Percentiles rank a stretch among this genome's conserved stretches.
phyloP scores from a whole-genome alignment of 257 asterid genomes.

The Cynanchum wilfordii region DNA sequence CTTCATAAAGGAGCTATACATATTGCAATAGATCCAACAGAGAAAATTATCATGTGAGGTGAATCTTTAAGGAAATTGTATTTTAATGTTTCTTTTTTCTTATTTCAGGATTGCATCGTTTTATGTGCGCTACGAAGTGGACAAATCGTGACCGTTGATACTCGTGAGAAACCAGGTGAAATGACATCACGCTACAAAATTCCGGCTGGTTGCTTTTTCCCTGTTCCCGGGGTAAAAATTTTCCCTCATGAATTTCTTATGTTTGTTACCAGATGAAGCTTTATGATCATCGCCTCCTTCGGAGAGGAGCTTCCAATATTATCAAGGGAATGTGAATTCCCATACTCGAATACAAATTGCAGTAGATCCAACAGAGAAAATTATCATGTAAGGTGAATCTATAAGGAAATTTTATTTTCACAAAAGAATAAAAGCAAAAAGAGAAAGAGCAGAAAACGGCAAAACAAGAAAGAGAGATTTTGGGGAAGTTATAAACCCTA shows the following conservation, averaged over 20 bases:
- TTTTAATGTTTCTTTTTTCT: conserved; percentile 9
- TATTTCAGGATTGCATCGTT: conserved; percentile 53
- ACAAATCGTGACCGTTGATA: conserved; percentile 59
- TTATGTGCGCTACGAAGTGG: conserved; percentile 92
- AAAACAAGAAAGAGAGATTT: too few relatives aligned
- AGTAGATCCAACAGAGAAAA: conserved; percentile 77
- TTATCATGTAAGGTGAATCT: conserved; percentile 72
- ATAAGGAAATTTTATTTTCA: not conserved
- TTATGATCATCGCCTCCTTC: conserved; percentile 69
- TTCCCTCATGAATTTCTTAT: too few relatives aligned
- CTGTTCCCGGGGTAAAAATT: conserved; percentile 20
- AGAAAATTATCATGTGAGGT: too few relatives aligned
- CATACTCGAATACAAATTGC: conserved; percentile 78
- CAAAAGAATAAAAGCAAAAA: conserved; percentile 1
- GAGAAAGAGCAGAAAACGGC: too few relatives aligned
- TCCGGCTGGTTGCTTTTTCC: conserved; percentile 10
- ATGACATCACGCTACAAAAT: conserved; percentile 17
- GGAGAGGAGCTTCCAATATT: conserved; percentile 73
- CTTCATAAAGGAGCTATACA: too few relatives aligned
- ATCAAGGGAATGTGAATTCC: conserved; percentile 71
- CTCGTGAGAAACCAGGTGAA: conserved; percentile 67
- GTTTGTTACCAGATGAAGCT: conserved; percentile 57
- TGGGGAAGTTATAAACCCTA: too few relatives aligned
- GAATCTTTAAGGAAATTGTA: too few relatives aligned
- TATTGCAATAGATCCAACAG: too few relatives aligned